Conservation (phyloP, 768 basidiomycete species). For the Pholiota molesta region DNA sequence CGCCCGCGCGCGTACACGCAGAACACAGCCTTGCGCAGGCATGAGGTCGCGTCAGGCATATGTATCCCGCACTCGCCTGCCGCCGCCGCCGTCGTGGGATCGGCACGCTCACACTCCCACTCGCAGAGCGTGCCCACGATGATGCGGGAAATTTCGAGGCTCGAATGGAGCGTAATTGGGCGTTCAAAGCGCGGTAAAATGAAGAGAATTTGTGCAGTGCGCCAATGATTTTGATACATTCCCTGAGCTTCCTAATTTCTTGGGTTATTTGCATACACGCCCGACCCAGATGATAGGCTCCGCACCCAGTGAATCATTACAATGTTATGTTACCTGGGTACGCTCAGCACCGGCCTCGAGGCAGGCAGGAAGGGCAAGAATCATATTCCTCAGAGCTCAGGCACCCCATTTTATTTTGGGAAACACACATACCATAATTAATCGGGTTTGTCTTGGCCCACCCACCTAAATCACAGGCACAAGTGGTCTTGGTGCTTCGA, state of each 20-base stretch:
- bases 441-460: not conserved
- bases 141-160: not conserved
- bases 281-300: not conserved
- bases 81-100: not conserved
- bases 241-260: no score
- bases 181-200: no score
- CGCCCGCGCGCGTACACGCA: no score
- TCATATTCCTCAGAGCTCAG: not conserved
- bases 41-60: not conserved
- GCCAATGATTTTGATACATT: no score
- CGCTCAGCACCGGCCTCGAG: not conserved
- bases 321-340: not conserved
- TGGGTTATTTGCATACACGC: no score
- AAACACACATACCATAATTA: not conserved
- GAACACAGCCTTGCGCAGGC: not conserved
- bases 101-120: not conserved
- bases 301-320: not conserved
- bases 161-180: no score
- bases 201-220: no score
- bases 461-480: not conserved
- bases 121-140: not conserved
- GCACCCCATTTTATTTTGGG: constrained; percentile 1
- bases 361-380: not conserved
- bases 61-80: not conserved
- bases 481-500: not conserved